These are phyloP conservation scores for Nissolia schottii DNA, from an alignment of 306 rosid species.

Conservation along the genomic window DNA sequence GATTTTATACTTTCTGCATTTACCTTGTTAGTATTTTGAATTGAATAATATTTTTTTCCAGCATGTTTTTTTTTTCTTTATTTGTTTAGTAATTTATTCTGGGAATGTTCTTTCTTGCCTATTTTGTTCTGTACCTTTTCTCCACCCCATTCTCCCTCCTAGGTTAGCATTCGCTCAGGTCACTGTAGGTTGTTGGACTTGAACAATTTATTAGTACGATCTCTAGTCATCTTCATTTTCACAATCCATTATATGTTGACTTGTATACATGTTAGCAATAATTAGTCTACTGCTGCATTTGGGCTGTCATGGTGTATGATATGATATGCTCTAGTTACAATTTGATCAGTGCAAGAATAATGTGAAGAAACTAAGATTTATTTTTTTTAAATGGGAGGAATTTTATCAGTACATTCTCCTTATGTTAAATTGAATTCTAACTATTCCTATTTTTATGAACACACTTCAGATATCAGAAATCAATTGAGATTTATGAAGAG, in stretches of 20 bases:
- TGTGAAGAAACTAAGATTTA: not conserved
- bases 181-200: conserved; percentile 15
- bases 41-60: not conserved
- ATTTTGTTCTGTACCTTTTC: not conserved
- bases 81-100: conserved; percentile 6
- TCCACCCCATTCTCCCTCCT: not conserved
- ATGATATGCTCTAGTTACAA: conserved; percentile 16
- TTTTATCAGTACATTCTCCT: not conserved
- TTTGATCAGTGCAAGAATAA: not conserved
- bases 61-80: not conserved
- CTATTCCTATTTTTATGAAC: conserved; percentile 1
- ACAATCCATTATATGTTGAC: conserved; percentile 8
- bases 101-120: not conserved
- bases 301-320: not conserved
- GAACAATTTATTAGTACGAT: not conserved
- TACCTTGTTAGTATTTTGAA: conserved; percentile 5
- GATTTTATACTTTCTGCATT: conserved; percentile 22
- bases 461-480: conserved; percentile 65
- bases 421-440: not conserved
- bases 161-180: not conserved
- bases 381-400: not conserved
- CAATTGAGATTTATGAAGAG: conserved; percentile 82
- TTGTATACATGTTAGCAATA: not conserved
- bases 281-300: not conserved
- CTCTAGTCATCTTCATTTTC: conserved; percentile 14